Percentiles rank a stretch among this genome's conserved stretches.
phyloP scores from a whole-genome alignment of 306 rosid species.

The Trifolium fragiferum region DNA sequence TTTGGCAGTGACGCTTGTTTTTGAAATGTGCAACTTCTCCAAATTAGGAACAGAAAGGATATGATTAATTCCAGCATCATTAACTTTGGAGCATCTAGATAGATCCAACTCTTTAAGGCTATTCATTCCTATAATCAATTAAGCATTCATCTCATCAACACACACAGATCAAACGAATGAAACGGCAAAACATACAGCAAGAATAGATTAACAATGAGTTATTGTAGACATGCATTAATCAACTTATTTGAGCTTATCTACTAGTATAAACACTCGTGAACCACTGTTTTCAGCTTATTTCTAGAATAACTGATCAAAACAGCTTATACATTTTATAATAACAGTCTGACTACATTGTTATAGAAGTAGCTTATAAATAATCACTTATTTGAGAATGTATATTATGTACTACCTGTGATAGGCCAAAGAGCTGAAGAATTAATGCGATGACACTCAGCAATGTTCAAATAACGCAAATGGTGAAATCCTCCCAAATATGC shows the following conservation, averaged over 20 bases:
- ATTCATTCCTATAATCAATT: constrained; percentile 60
- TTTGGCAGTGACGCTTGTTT: constrained; percentile 66
- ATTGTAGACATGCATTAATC: too few relatives aligned
- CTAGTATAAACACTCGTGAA: too few relatives aligned
- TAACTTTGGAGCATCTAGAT: constrained; percentile 76
- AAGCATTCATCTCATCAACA: constrained; percentile 15
- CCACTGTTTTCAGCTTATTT: neutral
- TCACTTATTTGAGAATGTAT: neutral
- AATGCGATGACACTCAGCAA: constrained; percentile 70
- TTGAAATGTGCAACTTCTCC: constrained; percentile 71
- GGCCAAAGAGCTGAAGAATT: constrained; percentile 81
- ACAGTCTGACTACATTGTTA: neutral
- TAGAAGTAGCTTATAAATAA: neutral
- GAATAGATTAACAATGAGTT: neutral
- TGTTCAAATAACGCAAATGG: constrained; percentile 58
- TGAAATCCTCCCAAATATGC: constrained; percentile 89
- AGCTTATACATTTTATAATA: too few relatives aligned
- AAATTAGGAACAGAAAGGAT: constrained; percentile 63
- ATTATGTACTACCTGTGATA: constrained; percentile 51
- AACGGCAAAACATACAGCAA: neutral
- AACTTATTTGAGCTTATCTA: too few relatives aligned
- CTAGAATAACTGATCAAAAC: too few relatives aligned
- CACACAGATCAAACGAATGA: neutral
- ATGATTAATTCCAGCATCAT: constrained; percentile 73
- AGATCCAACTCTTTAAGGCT: constrained; percentile 73